phyloP scores from a whole-genome alignment of 2,329 filamentous ascomycete species.

The Aspergillus proliferans region DNA sequence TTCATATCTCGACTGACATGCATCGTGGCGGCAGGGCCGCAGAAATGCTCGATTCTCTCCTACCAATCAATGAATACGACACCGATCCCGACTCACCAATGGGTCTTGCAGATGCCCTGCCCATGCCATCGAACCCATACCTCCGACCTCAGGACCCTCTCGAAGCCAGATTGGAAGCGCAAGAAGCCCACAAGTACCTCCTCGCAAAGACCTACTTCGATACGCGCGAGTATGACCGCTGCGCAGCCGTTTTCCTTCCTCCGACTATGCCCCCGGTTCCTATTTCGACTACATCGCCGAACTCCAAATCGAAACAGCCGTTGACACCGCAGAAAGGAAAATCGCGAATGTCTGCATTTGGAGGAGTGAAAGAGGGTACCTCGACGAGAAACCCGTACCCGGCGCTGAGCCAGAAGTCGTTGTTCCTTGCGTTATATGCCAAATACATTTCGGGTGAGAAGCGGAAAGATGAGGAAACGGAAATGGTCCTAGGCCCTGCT shows the following conservation, averaged over 20 bases:
- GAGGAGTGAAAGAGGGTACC: conserved; percentile 29
- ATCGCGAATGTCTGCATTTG: conserved; percentile 46
- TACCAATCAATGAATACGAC: conserved; percentile 51
- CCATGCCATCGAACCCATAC: conserved; percentile 42
- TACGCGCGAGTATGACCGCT: conserved; percentile 89
- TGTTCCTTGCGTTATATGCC: conserved; percentile 88
- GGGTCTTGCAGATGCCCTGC: conserved; percentile 48
- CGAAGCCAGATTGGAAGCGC: conserved; percentile 70
- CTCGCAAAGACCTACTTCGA: conserved; percentile 93
- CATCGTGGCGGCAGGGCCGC: conserved; percentile 62
- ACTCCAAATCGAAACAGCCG: conserved; percentile 32
- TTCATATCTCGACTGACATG: conserved; percentile 7
- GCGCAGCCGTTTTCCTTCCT: conserved; percentile 82
- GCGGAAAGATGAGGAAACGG: conserved; percentile 89
- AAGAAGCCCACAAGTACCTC: conserved; percentile 75
- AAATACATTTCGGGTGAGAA: conserved; percentile 93
- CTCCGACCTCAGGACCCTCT: conserved; percentile 57
- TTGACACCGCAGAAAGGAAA: conserved; percentile 52
- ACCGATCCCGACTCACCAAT: conserved; percentile 55
- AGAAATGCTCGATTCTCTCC: conserved; percentile 81
- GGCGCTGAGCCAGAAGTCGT: conserved; percentile 74
- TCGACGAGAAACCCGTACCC: conserved; percentile 37
- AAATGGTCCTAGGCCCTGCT: conserved; percentile 92
- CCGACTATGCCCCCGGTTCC: conserved; percentile 67
- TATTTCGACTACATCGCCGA: conserved; percentile 36